phyloP scores from a whole-genome alignment of 2,329 filamentous ascomycete genomes.

The Penicillium hordei region DNA sequence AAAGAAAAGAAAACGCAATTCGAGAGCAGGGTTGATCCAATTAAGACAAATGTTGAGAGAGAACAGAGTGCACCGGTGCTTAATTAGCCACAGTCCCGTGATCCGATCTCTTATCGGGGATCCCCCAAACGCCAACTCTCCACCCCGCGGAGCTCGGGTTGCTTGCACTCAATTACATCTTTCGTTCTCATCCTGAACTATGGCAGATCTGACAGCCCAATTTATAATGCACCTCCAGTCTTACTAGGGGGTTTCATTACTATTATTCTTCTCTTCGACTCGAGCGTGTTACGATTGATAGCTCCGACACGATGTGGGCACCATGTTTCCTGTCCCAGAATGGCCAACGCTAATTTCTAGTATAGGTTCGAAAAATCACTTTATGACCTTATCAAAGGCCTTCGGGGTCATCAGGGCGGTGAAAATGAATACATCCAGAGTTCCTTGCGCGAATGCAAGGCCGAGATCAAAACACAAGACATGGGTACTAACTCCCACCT shows the following conservation, averaged over 20 bases:
- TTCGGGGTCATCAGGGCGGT: slow-evolving; percentile 91
- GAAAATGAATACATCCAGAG: slow-evolving; percentile 95
- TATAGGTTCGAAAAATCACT: slow-evolving; percentile 97
- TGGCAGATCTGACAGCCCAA: background rate
- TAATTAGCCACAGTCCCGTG: slow-evolving; percentile 20
- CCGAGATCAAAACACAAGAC: slow-evolving; percentile 88
- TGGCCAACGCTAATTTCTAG: background rate
- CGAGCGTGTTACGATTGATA: background rate
- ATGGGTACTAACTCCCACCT: slow-evolving; percentile 62
- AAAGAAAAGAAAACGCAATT: background rate
- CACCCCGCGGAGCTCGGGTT: slow-evolving; percentile 11
- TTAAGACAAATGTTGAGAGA: background rate
- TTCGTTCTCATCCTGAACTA: background rate
- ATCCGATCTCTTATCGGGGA: slow-evolving; percentile 26
- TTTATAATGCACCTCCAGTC: background rate
- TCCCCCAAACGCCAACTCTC: background rate
- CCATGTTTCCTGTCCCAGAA: background rate
- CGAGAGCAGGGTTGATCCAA: background rate
- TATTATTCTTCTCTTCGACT: background rate
- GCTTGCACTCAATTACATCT: background rate
- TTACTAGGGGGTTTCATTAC: background rate
- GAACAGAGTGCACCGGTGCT: slow-evolving; percentile 1
- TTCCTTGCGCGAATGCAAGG: slow-evolving; percentile 90
- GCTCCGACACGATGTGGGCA: slow-evolving; percentile 2
- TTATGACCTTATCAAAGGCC: slow-evolving; percentile 95